Base-by-base conservation (phyloP, 345 rosid species). In the Lumnitzera racemosa region DNA sequence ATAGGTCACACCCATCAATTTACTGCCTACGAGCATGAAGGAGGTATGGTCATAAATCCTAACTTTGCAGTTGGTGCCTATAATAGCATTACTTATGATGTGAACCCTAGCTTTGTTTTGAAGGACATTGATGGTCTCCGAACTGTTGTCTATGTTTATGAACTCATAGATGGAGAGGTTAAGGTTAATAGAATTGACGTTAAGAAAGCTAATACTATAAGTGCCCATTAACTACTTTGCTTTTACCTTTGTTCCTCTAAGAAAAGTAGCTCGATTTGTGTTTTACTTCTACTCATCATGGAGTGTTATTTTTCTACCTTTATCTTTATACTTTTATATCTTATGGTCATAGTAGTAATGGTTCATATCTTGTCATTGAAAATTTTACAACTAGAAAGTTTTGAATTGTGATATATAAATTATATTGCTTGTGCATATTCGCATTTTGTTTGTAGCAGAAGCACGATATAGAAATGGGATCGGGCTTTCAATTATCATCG, bases 1-100 rank as follows among this genome's bases (percentile, higher is more conserved):
- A 92, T 96, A 0, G 97, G 98, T 60, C 96, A 85, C 67, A 92
- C 97, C 24, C 97, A 92, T 74, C 98, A 92, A 78, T 92, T 92
- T 74, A 92, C 86, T 27, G 97, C 97, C 31, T 89, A 92, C 83
- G 90, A 92, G 61, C 97, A 92, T 1, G 97, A 90, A 69, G 96
- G 95, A 51, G 98, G 98, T 2, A 97, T 92, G 1, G 90, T 89
- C 47, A 85, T 92, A 63, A 92, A 92, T 58, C 98, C 97, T 0
- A 97, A 97, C 7, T 92, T 97, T 24, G 97, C 98, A 3, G 89
- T 97, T 0, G 97, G 97, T 59, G 96, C 96, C 52, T 79, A 77
- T 62, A 89, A 97, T 73, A 85, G 87, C 80, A 77, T 92, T 67
- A 92, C 85, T 64, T 84, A 84, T 24, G 96, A 89, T 25, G 97